Percentiles rank a stretch among this genome's conserved stretches.
Conservation (phyloP, 2,329 filamentous ascomycete genomes). For the Venturia pyrina region DNA sequence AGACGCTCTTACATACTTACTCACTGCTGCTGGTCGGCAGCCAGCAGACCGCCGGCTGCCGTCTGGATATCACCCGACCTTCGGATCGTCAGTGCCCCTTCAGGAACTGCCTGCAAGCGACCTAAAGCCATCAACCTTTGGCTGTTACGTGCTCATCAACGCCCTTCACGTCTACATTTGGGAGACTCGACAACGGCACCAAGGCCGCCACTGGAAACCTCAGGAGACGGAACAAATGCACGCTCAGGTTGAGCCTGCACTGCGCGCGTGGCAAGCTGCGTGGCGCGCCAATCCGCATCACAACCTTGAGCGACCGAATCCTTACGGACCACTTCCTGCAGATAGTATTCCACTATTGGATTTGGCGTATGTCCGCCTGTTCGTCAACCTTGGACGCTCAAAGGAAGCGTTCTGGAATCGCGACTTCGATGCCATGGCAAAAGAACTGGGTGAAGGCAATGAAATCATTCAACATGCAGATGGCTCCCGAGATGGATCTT, state of each 20-base stretch:
- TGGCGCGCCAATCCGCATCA: conserved; percentile 84
- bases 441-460: conserved; percentile 69
- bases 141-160: conserved; percentile 84
- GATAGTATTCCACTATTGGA: conserved; percentile 88
- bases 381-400: conserved; percentile 82
- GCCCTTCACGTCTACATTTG: conserved; percentile 97
- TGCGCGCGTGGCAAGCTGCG: conserved; percentile 88
- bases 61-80: conserved; percentile 20
- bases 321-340: conserved; percentile 75
- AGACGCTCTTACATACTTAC: conserved; percentile 66
- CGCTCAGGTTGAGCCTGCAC: conserved; percentile 81
- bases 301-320: conserved; percentile 74
- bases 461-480: conserved; percentile 62
- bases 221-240: conserved; percentile 96
- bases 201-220: conserved; percentile 79
- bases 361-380: conserved; percentile 82
- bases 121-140: conserved; percentile 78
- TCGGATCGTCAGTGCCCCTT: conserved; percentile 36
- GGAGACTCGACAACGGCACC: conserved; percentile 87
- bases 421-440: conserved; percentile 84
- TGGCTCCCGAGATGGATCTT: conserved; percentile 32
- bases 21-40: conserved; percentile 64
- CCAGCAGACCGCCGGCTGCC: conserved; percentile 28
- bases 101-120: conserved; percentile 49
- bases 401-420: conserved; percentile 93